These are phyloP conservation scores for Infundibulicybe gibba DNA, from an alignment of 768 basidiomycete genomes.

Conservation along the genomic window DNA sequence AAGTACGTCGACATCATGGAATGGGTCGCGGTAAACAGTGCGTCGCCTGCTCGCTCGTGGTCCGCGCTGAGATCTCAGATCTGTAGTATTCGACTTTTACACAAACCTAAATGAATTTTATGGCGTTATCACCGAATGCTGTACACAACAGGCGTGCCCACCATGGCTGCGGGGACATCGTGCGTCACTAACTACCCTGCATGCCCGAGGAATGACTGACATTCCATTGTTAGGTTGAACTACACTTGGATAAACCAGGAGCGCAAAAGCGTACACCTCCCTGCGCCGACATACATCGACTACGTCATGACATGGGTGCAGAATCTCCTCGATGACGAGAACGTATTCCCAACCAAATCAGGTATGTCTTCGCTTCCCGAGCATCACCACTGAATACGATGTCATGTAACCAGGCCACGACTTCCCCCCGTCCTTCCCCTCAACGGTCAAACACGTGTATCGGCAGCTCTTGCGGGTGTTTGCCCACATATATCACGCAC, in stretches of 20 bases:
- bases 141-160: constrained; percentile 84
- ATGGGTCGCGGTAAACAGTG: constrained; percentile 83
- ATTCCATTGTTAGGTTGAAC: constrained; percentile 60
- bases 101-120: constrained; percentile 97
- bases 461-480: constrained; percentile 96
- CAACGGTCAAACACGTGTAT: constrained; percentile 92
- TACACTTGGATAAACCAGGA: constrained; percentile 99
- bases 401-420: constrained; percentile 61
- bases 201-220: background rate
- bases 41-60: constrained; percentile 26
- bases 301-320: constrained; percentile 99
- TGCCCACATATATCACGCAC: constrained; percentile 96
- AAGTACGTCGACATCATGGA: constrained; percentile 99
- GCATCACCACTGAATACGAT: constrained; percentile 10
- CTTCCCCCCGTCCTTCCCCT: constrained; percentile 85
- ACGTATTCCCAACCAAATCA: constrained; percentile 90
- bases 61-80: background rate
- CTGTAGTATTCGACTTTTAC: constrained; percentile 93
- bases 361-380: constrained; percentile 65
- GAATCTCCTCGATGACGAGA: constrained; percentile 91
- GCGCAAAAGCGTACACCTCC: constrained; percentile 85
- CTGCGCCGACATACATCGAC: constrained; percentile 97
- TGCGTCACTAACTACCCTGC: constrained; percentile 35
- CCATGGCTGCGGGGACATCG: constrained; percentile 91
- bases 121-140: constrained; percentile 91